Evolutionary conservation across 1,284 basidiomycete species (phyloP), one percentile per base, ranked within the genome.

Genomic region (Fistulina hepatica): DNA sequence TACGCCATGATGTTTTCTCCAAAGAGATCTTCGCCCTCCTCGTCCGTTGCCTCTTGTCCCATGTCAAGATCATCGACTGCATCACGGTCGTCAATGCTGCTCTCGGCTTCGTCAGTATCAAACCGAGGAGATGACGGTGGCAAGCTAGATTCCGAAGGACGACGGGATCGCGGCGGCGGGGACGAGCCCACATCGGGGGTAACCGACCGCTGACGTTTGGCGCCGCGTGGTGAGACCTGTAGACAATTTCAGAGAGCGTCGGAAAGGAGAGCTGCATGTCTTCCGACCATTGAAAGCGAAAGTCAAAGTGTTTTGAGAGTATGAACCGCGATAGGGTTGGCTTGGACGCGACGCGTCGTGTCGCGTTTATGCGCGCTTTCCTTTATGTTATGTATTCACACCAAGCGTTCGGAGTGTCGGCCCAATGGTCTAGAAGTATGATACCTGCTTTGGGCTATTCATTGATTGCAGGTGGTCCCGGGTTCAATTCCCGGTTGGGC

Each of bases 1-100:
- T 69, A 93, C 89, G 76, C 78, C 47, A 74, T 67, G 46, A 89
- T 62, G 53, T 69, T 71, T 11, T 94, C 81, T 31, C 74, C 88
- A 60, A 94, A 97, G 19, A 98, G 74, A 62, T 98, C 93, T 58
- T 95, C 93, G 23, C 89, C 91, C 17, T 92, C 88, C 15, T 76
- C 89, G 5, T 82, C 83, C 25, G 76, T 76, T 6, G 81, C 88
- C 5, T 75, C 75, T n/a, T 73, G 67, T 8, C 69, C 71, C 44
- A 77, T 81, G 25, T 80, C 76, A 15, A 79, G 63, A 49, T 83
- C 81, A 40, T 52, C 65, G n/a, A 86, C 67, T 0, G 71, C 78
- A 41, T 91, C 81, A 16, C 79, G 71, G 43, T 88, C 84, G 43
- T 81, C 78, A 19, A 13, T 31, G 15, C 80, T 23, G 38, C 80